phyloP scores from a whole-genome alignment of 139 green algal genomes.

The Chlorella sorokiniana region DNA sequence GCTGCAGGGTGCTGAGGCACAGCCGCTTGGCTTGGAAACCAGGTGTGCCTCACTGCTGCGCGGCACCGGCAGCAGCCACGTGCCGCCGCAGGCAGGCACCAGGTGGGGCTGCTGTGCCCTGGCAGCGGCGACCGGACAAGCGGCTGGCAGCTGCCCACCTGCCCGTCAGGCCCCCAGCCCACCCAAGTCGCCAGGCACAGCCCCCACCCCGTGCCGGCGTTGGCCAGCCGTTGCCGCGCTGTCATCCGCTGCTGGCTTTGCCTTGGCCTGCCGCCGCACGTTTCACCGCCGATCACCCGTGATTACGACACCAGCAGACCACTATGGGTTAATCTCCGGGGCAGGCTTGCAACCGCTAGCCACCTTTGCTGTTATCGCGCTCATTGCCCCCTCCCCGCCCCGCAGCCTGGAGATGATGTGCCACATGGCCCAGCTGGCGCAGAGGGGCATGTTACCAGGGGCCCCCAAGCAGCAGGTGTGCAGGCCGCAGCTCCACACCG shows the following conservation, averaged over 20 bases:
- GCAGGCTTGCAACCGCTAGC: not conserved
- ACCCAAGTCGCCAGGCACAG: too few species aligned
- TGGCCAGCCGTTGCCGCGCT: not conserved
- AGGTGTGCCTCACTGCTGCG: conserved; percentile 1
- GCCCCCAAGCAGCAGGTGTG: not conserved
- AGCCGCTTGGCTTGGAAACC: not conserved
- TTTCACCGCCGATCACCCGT: too few species aligned
- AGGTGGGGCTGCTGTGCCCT: not conserved
- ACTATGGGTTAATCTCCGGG: too few species aligned
- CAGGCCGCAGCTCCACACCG: too few species aligned
- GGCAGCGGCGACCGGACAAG: not conserved
- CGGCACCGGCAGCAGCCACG: not conserved
- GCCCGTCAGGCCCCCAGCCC: not conserved
- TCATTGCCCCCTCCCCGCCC: not conserved
- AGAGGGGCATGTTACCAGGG: not conserved
- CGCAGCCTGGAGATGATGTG: conserved; percentile 35
- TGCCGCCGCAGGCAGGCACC: not conserved
- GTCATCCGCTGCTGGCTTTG: not conserved
- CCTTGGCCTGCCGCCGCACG: too few species aligned
- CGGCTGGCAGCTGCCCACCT: not conserved
- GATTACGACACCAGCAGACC: too few species aligned
- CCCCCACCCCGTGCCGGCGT: too few species aligned
- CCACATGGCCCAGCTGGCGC: conserved; percentile 22
- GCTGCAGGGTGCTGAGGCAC: not conserved
- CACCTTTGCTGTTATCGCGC: not conserved